Percentiles rank a stretch among this genome's conserved stretches.
phyloP scores from a whole-genome alignment of 2,329 filamentous ascomycete species.

The Diaporthe batatas region DNA sequence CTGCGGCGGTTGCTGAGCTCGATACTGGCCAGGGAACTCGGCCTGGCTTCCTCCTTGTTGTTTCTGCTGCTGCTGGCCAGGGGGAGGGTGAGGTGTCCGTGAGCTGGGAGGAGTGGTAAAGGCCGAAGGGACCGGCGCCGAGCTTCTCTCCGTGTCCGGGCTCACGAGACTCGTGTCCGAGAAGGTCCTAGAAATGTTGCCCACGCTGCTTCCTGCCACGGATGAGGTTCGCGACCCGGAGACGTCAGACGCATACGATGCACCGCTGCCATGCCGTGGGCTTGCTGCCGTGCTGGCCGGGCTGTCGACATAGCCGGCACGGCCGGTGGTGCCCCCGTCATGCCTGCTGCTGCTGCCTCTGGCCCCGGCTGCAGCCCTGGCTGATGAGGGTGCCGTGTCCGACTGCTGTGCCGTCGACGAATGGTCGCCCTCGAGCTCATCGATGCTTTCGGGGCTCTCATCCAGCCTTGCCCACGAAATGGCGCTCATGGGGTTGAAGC shows the following conservation, averaged over 20 bases:
- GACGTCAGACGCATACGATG: constrained; percentile 28
- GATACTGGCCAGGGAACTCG: background rate
- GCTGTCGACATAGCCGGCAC: constrained; percentile 10
- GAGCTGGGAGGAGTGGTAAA: background rate
- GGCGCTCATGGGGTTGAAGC: constrained; percentile 41
- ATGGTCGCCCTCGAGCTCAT: background rate
- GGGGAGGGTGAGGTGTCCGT: background rate
- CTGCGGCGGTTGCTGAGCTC: background rate
- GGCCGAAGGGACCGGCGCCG: background rate
- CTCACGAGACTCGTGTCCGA: constrained; percentile 25
- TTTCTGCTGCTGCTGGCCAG: background rate
- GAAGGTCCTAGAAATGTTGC: constrained; percentile 34
- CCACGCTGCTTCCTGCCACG: constrained; percentile 27
- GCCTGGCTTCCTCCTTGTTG: constrained; percentile 10
- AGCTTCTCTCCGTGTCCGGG: constrained; percentile 14
- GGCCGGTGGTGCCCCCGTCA: background rate
- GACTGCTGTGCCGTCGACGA: background rate
- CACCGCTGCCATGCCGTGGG: constrained; percentile 9
- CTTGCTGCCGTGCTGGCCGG: constrained; percentile 24
- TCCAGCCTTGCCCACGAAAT: constrained; percentile 40
- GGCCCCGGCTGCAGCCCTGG: background rate
- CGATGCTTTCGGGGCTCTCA: background rate
- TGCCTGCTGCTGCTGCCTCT: constrained; percentile 1
- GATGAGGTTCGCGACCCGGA: constrained; percentile 31
- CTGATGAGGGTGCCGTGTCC: background rate